These are phyloP conservation scores for Pleurotus tuoliensis DNA, from an alignment of 768 basidiomycete species.

Conservation along the genomic window DNA sequence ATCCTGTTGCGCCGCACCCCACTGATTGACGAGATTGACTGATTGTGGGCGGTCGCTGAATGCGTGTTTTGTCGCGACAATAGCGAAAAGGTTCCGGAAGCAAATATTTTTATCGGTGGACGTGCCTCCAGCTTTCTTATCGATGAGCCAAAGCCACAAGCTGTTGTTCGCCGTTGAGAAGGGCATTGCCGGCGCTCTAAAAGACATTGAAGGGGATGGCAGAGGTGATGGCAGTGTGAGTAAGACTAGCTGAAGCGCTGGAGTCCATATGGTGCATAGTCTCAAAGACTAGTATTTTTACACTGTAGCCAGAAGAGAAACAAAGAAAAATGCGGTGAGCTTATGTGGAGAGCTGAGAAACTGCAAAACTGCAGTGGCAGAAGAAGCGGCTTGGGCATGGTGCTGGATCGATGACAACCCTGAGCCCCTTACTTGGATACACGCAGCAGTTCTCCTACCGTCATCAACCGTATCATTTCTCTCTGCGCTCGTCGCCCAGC, in stretches of 20 bases:
- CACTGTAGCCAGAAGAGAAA: neutral
- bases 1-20: conserved; percentile 12
- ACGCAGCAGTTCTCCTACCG: conserved; percentile 14
- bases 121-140: conserved; percentile 33
- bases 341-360: conserved; percentile 8
- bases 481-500: neutral
- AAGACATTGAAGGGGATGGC: conserved; percentile 25
- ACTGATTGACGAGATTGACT: conserved; percentile 2
- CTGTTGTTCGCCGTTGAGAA: conserved; percentile 58
- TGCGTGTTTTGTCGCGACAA: conserved; percentile 9
- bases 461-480: conserved; percentile 16
- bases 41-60: conserved; percentile 4
- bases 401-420: conserved; percentile 23
- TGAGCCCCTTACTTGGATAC: conserved; percentile 23
- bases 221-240: neutral
- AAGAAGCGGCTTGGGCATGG: neutral
- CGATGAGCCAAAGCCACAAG: conserved; percentile 44
- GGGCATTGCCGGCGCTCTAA: conserved; percentile 47
- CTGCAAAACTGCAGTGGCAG: conserved; percentile 10
- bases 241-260: neutral
- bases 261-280: neutral
- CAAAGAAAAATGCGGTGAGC: neutral
- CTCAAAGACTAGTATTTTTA: too few species aligned
- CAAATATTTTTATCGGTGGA: conserved; percentile 76
- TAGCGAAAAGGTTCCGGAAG: conserved; percentile 62